Evolutionary conservation across 2,329 filamentous ascomycete genomes (phyloP).

Genomic region (Hymenoscyphus scutula): DNA sequence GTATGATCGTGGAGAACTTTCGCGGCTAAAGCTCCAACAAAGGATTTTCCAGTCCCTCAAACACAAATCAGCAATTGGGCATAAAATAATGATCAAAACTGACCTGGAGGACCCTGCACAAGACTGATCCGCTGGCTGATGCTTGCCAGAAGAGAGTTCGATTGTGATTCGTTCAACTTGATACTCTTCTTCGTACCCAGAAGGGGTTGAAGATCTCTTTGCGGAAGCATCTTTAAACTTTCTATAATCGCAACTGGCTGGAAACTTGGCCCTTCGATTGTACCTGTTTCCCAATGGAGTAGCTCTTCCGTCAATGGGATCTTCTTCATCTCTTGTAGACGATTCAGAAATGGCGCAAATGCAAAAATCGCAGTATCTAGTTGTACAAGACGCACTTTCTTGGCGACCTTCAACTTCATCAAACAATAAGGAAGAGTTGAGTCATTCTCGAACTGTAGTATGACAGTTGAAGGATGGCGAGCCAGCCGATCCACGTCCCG

Average conservation of each 20-base stretch:
- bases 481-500: constrained; percentile 49
- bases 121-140: constrained; percentile 54
- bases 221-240: background rate
- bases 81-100: background rate
- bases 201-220: constrained; percentile 35
- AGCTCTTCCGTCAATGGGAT: constrained; percentile 56
- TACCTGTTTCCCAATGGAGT: constrained; percentile 38
- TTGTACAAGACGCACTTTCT: constrained; percentile 49
- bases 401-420: constrained; percentile 39
- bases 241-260: constrained; percentile 22
- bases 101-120: constrained; percentile 71
- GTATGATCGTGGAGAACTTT: constrained; percentile 53
- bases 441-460: constrained; percentile 50
- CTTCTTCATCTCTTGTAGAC: constrained; percentile 54
- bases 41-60: constrained; percentile 66
- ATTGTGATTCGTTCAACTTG: constrained; percentile 53
- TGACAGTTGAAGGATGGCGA: constrained; percentile 45
- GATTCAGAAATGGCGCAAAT: constrained; percentile 63
- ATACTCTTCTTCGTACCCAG: constrained; percentile 37
- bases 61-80: background rate
- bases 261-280: constrained; percentile 18
- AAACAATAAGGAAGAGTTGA: constrained; percentile 48
- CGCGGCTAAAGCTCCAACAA: constrained; percentile 63
- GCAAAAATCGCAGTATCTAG: constrained; percentile 67
- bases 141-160: constrained; percentile 52